A percentile compares a stretch with the other conserved stretches of the same genome.
These are phyloP conservation scores for Physaria fendleri DNA, from an alignment of 345 rosid genomes.

Conservation along the genomic window DNA sequence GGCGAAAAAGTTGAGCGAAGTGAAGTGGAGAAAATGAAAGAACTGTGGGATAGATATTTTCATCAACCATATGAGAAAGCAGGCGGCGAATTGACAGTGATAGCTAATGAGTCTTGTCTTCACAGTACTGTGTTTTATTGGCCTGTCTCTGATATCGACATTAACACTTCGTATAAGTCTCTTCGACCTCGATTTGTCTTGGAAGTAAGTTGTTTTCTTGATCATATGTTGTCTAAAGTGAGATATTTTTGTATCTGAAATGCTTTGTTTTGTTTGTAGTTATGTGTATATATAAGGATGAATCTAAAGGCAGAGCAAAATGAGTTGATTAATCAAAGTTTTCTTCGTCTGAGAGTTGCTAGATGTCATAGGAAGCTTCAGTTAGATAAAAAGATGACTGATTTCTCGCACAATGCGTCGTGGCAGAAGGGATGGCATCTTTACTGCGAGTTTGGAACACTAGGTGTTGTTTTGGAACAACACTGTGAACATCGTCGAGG, in stretches of 20 bases:
- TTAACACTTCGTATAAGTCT: conserved; percentile 67
- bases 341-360: conserved; percentile 46
- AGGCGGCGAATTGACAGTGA: conserved; percentile 45
- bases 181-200: conserved; percentile 66
- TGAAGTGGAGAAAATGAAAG: conserved; percentile 48
- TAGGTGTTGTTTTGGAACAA: conserved; percentile 55
- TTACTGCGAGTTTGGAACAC: conserved; percentile 77
- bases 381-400: conserved; percentile 39
- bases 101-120: conserved; percentile 22
- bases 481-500: conserved; percentile 32
- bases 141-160: conserved; percentile 63
- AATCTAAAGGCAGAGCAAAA: conserved; percentile 31
- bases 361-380: conserved; percentile 76
- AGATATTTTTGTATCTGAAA: background rate
- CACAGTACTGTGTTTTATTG: conserved; percentile 44
- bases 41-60: conserved; percentile 55
- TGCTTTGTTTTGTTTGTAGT: conserved; percentile 32
- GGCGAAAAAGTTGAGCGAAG: conserved; percentile 45
- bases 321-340: conserved; percentile 22
- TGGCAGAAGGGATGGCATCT: conserved; percentile 68
- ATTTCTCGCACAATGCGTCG: conserved; percentile 33
- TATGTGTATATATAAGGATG: conserved; percentile 49
- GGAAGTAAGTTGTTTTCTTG: conserved; percentile 42
- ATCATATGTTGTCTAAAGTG: background rate
- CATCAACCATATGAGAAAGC: conserved; percentile 83